Evolutionary conservation across 2,329 filamentous ascomycete genomes (phyloP).

Genomic region (Sporothrix mexicana): DNA sequence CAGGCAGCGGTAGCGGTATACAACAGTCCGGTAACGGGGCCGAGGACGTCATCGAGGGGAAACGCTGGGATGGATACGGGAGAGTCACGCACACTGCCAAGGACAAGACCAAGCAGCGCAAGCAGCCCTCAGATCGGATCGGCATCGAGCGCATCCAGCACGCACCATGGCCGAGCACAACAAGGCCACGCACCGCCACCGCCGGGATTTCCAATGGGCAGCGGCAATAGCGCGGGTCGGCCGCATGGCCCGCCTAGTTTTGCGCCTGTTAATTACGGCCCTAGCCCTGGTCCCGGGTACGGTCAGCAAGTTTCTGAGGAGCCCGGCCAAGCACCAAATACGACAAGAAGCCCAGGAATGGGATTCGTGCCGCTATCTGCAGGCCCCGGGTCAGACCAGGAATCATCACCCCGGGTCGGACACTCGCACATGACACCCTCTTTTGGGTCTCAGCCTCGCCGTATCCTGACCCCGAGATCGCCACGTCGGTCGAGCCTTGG

Average conservation of each 20-base stretch:
- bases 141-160: not conserved
- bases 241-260: not conserved
- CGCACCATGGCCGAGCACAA: not conserved
- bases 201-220: not conserved
- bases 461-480: constrained; percentile 64
- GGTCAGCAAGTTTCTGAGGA: constrained; percentile 34
- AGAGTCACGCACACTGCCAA: constrained; percentile 35
- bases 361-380: constrained; percentile 12
- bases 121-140: constrained; percentile 27
- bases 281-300: not conserved
- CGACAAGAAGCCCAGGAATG: constrained; percentile 14
- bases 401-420: constrained; percentile 41
- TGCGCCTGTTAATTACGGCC: constrained; percentile 11
- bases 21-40: constrained; percentile 11
- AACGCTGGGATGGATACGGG: not conserved
- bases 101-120: constrained; percentile 34
- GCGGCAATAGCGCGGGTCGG: not conserved
- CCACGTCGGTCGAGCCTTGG: constrained; percentile 61
- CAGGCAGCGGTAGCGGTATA: constrained; percentile 37
- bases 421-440: constrained; percentile 43
- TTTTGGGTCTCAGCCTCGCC: constrained; percentile 43
- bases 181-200: not conserved
- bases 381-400: constrained; percentile 40
- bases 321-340: constrained; percentile 24
- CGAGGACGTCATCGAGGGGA: constrained; percentile 28